Percentiles rank a stretch among this genome's conserved stretches.
Evolutionary conservation across 257 asterid genomes (phyloP).

Genomic region (Solanum chilense): DNA sequence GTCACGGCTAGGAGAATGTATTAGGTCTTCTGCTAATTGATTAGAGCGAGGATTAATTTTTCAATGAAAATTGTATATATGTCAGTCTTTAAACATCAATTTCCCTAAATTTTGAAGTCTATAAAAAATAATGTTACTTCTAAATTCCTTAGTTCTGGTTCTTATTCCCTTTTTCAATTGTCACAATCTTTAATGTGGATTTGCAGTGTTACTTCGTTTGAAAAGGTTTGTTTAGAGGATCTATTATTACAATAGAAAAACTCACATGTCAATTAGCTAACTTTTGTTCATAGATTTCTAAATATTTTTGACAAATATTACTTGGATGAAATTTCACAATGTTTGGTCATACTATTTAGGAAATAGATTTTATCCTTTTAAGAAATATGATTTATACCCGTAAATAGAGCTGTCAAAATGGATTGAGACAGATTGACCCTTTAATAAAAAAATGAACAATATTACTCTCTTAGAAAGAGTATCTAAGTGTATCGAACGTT

Average conservation of each 20-base stretch:
- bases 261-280: neutral
- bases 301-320: too few species aligned
- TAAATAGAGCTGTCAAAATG: too few species aligned
- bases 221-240: neutral
- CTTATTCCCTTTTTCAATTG: neutral
- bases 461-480: too few species aligned
- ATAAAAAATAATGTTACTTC: neutral
- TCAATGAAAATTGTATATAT: neutral
- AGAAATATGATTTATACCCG: too few species aligned
- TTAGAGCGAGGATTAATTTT: neutral
- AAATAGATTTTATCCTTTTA: too few species aligned
- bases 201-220: neutral
- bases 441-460: too few species aligned
- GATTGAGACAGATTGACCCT: too few species aligned
- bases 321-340: too few species aligned
- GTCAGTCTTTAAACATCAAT: neutral
- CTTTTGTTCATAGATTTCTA: too few species aligned
- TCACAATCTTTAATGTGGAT: neutral
- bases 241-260: neutral
- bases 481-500: too few species aligned
- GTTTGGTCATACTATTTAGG: too few species aligned
- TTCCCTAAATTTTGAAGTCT: neutral
- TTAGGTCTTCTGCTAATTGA: constrained; percentile 33
- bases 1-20: constrained; percentile 56
- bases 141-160: neutral